Evolutionary conservation across 768 basidiomycete species (phyloP).

Genomic region (Podaxis pistillaris): DNA sequence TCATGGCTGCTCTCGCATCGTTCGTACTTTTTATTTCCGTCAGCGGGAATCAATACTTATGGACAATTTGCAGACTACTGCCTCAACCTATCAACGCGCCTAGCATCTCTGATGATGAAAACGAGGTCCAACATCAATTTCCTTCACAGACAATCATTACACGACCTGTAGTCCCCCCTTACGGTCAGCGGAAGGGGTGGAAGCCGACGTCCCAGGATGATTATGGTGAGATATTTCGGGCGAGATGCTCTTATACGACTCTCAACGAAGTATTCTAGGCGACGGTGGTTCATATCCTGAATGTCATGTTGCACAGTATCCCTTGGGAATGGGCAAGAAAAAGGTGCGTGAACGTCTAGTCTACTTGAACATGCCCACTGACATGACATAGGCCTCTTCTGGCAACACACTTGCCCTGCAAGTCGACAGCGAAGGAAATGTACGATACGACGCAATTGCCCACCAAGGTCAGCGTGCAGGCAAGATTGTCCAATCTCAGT

Average conservation of each 20-base stretch:
- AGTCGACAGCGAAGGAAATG: conserved; percentile 95
- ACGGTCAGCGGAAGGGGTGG: conserved; percentile 87
- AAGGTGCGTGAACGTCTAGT: conserved; percentile 52
- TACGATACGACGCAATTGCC: conserved; percentile 96
- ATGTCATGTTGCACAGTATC: conserved; percentile 97
- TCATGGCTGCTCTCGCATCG: conserved; percentile 69
- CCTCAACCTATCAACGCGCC: conserved; percentile 63
- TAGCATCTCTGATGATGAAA: conserved; percentile 58
- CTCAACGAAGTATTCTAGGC: conserved; percentile 36
- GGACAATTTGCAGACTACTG: conserved; percentile 48
- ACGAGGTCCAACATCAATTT: conserved; percentile 38
- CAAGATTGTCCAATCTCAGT: conserved; percentile 89
- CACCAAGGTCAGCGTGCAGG: conserved; percentile 89
- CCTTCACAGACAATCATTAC: conserved; percentile 41
- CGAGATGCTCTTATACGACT: conserved; percentile 3
- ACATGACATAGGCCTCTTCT: conserved; percentile 62
- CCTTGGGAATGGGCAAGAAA: conserved; percentile 92
- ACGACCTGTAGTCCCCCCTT: conserved; percentile 67
- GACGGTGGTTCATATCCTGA: conserved; percentile 91
- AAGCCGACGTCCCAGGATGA: conserved; percentile 79
- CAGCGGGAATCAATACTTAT: conserved; percentile 12
- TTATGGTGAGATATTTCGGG: conserved; percentile 56
- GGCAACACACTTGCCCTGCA: conserved; percentile 96
- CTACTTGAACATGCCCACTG: background rate
- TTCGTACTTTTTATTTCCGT: conserved; percentile 36